phyloP scores from a whole-genome alignment of 2,329 filamentous ascomycete genomes.

The Pestalotiopsis sp. region DNA sequence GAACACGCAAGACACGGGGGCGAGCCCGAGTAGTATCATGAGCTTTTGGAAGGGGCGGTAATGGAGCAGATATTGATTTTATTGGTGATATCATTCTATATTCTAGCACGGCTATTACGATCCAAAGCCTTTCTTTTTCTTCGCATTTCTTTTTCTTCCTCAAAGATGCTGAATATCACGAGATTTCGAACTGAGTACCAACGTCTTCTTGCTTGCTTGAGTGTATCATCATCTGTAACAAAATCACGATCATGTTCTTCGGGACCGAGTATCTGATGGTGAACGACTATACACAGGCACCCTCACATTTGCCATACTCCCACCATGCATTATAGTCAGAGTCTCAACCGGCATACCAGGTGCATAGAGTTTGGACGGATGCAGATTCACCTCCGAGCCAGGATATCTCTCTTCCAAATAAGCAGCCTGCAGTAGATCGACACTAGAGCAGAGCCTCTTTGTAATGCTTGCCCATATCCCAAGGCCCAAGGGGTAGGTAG shows the following conservation, averaged over 20 bases:
- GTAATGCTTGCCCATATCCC: neutral
- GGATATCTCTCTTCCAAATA: neutral
- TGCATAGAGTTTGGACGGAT: neutral
- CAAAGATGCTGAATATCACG: too few relatives aligned
- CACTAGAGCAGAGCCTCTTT: neutral
- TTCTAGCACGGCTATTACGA: neutral
- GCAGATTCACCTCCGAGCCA: neutral
- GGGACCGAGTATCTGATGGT: neutral
- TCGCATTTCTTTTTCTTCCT: too few relatives aligned
- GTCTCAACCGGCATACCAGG: neutral
- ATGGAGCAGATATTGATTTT: conserved; percentile 8
- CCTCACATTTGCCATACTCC: neutral
- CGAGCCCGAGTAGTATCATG: conserved; percentile 28
- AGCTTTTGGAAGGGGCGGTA: conserved; percentile 24
- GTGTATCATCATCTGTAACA: too few relatives aligned
- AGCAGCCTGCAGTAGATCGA: neutral
- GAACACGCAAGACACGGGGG: conserved; percentile 26
- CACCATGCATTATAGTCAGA: neutral
- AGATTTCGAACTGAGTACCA: neutral
- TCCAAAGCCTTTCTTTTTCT: neutral
- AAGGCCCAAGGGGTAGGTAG: too few relatives aligned
- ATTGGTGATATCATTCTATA: neutral
- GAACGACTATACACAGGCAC: neutral
- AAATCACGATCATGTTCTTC: too few relatives aligned
- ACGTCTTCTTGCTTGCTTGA: neutral